These are phyloP conservation scores for Aureobasidium mangrovei DNA, from an alignment of 2,329 filamentous ascomycete genomes.

Conservation along the genomic window DNA sequence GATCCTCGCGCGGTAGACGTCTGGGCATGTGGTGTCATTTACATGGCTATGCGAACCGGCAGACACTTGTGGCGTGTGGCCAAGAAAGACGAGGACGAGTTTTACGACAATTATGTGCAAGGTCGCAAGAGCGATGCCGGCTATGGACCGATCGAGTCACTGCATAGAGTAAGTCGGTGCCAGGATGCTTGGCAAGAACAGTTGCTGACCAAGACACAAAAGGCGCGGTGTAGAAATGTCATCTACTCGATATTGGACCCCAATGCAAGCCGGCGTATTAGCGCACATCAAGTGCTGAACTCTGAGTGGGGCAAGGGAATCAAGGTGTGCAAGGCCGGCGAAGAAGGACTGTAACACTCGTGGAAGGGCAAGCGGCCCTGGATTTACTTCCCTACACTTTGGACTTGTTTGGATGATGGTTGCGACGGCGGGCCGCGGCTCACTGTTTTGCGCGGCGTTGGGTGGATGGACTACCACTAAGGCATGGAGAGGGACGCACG, in stretches of 20 bases:
- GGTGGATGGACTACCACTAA: not conserved
- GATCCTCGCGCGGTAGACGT: slow-evolving; percentile 96
- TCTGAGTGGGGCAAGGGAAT: slow-evolving; percentile 99
- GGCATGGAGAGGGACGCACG: slow-evolving; percentile 6
- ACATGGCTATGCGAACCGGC: slow-evolving; percentile 98
- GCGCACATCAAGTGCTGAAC: slow-evolving; percentile 90
- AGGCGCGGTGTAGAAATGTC: slow-evolving; percentile 96
- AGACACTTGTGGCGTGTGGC: slow-evolving; percentile 95
- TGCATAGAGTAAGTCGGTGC: slow-evolving; percentile 69
- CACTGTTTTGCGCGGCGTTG: slow-evolving; percentile 13
- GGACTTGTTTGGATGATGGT: not conserved
- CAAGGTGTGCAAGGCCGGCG: slow-evolving; percentile 90
- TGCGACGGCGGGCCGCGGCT: slow-evolving; percentile 5
- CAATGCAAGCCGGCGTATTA: slow-evolving; percentile 84
- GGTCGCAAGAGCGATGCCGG: slow-evolving; percentile 90
- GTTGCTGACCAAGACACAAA: slow-evolving; percentile 17
- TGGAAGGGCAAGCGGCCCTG: slow-evolving; percentile 3
- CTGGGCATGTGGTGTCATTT: slow-evolving; percentile 97
- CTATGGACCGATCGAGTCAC: slow-evolving; percentile 89
- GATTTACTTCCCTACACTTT: not conserved
- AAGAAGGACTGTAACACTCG: slow-evolving; percentile 71
- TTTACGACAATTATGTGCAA: slow-evolving; percentile 88
- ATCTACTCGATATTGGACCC: slow-evolving; percentile 98
- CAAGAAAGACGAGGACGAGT: slow-evolving; percentile 94
- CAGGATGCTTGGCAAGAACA: not conserved